Evolutionary conservation across 805 yeast genomes (phyloP), one percentile per base, ranked within the genome.

Genomic region (Ogataea neopini): DNA sequence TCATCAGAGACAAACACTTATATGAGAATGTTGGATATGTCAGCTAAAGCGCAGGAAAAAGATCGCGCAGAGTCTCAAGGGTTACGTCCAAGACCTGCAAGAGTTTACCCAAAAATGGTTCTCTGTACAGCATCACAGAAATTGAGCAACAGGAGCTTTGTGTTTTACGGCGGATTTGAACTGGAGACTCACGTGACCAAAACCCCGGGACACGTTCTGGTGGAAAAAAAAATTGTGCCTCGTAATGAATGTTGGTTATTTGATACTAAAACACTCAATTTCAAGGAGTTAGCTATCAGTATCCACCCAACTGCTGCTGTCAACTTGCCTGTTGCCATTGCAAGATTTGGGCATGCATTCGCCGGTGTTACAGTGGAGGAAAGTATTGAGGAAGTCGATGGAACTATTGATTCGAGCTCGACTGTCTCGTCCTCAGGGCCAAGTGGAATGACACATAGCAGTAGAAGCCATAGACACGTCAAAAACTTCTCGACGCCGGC

Each of bases 101-200:
- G 34, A 30, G 15, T 15, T 7, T 30, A 30, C 17, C 89, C 90
- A 0, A 76, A 78, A 3, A 75, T 83, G 2, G 57, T 84, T 15
- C 58, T 77, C 37, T 74, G 80, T 45, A 67, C 80, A 61, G 57
- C 72, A 5, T 72, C 77, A 14, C 70, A 79, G 7, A 71, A 66
- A 45, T 66, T 86, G 4, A 77, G 86, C 4, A 69, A 73, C n/a
- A 65, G 80, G 30, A 83, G 83, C 56, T 71, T 81, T 13, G 73
- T 84, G 52, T 74, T 76, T 49, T 84, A 79, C 59, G 95, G 92
- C n/a, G 95, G 94, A 0, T 78, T 84, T 60, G 77, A 76, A 57
- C 58, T 72, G 4, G 51, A 58, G 5, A 72, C 73, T 15, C 61
- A 64, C 6, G 66, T 69, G 14, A 61, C 40, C 70, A 50, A 52